These are phyloP conservation scores for Xylaria sp. DNA, from an alignment of 2,329 filamentous ascomycete genomes.

Conservation along the genomic window DNA sequence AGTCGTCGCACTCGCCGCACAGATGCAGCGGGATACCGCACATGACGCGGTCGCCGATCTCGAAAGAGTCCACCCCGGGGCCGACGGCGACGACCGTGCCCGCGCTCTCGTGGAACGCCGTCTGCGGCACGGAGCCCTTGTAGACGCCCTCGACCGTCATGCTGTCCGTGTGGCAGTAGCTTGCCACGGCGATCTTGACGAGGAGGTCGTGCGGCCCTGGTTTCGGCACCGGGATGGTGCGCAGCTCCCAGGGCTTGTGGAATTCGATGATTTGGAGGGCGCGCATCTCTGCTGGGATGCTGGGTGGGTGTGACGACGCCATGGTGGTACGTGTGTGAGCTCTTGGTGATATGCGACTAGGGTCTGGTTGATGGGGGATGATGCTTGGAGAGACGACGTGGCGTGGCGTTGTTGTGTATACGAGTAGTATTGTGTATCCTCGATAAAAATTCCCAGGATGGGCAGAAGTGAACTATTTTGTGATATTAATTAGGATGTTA, in stretches of 20 bases:
- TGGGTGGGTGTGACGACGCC: neutral
- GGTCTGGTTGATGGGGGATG: neutral
- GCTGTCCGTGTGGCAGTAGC: constrained; percentile 57
- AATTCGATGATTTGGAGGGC: constrained; percentile 36
- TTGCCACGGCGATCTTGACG: constrained; percentile 54
- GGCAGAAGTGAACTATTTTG: too few relatives aligned
- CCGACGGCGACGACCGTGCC: constrained; percentile 50
- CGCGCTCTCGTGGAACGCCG: constrained; percentile 52
- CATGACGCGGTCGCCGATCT: constrained; percentile 51
- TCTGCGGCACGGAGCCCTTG: constrained; percentile 43
- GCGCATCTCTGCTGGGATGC: constrained; percentile 27
- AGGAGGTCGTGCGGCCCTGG: constrained; percentile 51
- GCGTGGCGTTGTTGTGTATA: neutral
- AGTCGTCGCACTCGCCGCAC: constrained; percentile 50
- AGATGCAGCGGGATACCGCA: constrained; percentile 48
- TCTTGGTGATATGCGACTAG: neutral
- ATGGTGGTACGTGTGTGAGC: neutral
- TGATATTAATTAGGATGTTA: too few relatives aligned
- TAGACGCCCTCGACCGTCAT: constrained; percentile 51
- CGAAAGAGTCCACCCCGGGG: constrained; percentile 37
- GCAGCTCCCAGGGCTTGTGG: constrained; percentile 51
- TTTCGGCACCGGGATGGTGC: constrained; percentile 43
- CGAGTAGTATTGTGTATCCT: neutral
- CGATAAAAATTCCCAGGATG: too few relatives aligned
- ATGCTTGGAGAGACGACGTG: neutral